Evolutionary conservation across 768 basidiomycete genomes (phyloP), one percentile per base, ranked within the genome.

Genomic region (Tylopilus sp.): DNA sequence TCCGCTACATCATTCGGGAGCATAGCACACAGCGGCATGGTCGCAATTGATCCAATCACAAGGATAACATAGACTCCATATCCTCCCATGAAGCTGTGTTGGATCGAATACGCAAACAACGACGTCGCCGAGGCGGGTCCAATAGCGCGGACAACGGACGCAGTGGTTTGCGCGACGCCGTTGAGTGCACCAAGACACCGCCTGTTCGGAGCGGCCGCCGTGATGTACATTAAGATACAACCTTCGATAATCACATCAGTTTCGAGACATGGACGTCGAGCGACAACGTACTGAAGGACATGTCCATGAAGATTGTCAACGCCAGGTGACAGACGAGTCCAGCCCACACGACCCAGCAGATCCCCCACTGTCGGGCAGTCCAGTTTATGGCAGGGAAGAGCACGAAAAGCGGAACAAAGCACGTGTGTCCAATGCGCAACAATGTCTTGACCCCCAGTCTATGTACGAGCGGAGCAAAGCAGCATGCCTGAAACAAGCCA

Each of bases 151-250:
- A 58, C 59, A 12, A 69, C 20, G 10, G 71, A 65, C 25, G 63
- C 69, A 11, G 58, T 59, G 40, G 59, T 64, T 55, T 68, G 69
- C 42, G 60, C 60, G 17, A 65, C 61, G 30, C 87, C 87, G 57
- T 88, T 86, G 20, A 82, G 82, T 6, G 84, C 76, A 35, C 86
- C 87, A n/a, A 88, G 74, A 4, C 80, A 80, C 26, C 80, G 77
- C 47, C 75, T 74, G 56, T 86, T 86, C 7, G 88, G 86, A 0
- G 87, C 73, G 23, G 86, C 73, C 22, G 80, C 77, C 11, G 79
- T 75, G 52, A 89, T 83, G 58, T 80, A 85, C 55, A 89, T 86
- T 60, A 88, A 80, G 38, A 86, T 73, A 40, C 85, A 81, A 11
- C 84, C 86, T 86, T 30, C 3, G 33, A 51, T 10, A 17, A 8